Percentiles rank a stretch among this genome's conserved stretches.
phyloP scores from a whole-genome alignment of 306 rosid genomes.

The Pyrus pyrifolia region DNA sequence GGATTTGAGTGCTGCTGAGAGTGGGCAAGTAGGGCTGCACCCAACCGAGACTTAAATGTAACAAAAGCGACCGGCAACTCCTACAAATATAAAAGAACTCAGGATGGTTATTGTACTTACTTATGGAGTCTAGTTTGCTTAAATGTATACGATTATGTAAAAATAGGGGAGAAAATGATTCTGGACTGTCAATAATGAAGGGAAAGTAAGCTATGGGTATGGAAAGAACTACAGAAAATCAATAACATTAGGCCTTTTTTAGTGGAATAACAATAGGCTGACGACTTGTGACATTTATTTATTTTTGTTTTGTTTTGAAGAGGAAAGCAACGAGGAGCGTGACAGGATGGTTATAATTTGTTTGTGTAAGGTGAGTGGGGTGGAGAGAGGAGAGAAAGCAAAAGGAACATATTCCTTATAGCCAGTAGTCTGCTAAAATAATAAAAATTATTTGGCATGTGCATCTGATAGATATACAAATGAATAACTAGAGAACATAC shows the following conservation, averaged over 20 bases:
- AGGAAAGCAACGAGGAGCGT: too few species aligned
- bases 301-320: too few species aligned
- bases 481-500: background rate
- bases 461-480: background rate
- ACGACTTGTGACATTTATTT: too few species aligned
- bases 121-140: background rate
- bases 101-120: background rate
- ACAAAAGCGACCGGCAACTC: slow-evolving; percentile 82
- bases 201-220: too few species aligned
- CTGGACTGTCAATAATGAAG: too few species aligned
- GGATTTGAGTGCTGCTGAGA: slow-evolving; percentile 76
- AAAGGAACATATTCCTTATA: background rate
- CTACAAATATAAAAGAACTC: slow-evolving; percentile 21
- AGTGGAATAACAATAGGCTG: background rate
- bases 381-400: background rate
- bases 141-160: too few species aligned
- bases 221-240: too few species aligned
- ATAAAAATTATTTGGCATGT: background rate
- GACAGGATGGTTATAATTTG: too few species aligned
- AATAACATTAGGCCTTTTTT: background rate
- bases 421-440: background rate
- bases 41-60: slow-evolving; percentile 68
- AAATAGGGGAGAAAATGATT: too few species aligned
- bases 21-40: slow-evolving; percentile 67
- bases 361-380: background rate